Evolutionary conservation across 1,139 yeast genomes (phyloP).

Genomic region (Wickerhamomyces sp.): DNA sequence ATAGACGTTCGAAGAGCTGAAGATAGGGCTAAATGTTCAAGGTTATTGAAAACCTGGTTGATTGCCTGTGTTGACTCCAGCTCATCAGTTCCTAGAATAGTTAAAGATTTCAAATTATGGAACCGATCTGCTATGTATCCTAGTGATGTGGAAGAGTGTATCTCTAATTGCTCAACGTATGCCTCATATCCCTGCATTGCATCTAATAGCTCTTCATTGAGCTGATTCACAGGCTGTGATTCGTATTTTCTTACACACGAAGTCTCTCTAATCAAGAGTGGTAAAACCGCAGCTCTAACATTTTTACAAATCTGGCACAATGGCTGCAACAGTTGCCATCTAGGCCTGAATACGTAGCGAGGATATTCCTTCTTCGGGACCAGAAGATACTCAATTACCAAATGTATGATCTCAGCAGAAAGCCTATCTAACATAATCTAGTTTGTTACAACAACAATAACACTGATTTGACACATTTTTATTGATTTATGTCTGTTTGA

Average conservation of each 20-base stretch:
- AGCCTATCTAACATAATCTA: neutral
- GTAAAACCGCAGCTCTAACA: neutral
- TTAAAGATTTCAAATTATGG: constrained; percentile 10
- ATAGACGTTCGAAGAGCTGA: too few species aligned
- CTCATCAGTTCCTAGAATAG: constrained; percentile 8
- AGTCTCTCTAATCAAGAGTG: neutral
- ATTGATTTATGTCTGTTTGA: too few species aligned
- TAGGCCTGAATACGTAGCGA: neutral
- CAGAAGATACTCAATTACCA: neutral
- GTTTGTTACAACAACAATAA: too few species aligned
- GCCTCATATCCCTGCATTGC: constrained; percentile 1
- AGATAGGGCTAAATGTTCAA: neutral
- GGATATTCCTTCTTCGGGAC: neutral
- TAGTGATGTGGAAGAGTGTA: constrained; percentile 5
- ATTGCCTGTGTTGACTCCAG: neutral
- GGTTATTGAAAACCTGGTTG: neutral
- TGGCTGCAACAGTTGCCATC: neutral
- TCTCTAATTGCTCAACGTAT: constrained; percentile 10
- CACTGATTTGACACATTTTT: too few species aligned
- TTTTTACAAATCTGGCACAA: neutral
- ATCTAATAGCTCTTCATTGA: too few species aligned
- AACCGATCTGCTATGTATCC: neutral
- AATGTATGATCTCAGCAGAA: neutral
- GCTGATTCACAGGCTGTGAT: neutral
- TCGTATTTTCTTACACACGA: neutral